Conservation (phyloP, 2,329 filamentous ascomycete species). For the Trichoderma cornu-damae region DNA sequence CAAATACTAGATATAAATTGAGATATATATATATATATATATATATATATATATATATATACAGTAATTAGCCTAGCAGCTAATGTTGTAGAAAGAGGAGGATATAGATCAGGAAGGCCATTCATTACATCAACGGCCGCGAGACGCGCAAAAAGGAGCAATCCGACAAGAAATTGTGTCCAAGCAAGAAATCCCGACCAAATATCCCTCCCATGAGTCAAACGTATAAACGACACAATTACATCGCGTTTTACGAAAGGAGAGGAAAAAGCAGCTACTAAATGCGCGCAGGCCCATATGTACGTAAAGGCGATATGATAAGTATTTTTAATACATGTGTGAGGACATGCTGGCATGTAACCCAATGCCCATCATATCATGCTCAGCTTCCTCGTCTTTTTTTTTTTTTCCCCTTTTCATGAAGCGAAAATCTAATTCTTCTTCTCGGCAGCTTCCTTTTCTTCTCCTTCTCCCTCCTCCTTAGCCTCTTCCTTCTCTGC, state of each 20-base stretch:
- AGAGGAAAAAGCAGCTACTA: neutral
- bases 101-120: conserved; percentile 6
- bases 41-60: neutral
- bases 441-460: conserved; percentile 21
- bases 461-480: conserved; percentile 26
- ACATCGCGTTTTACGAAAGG: neutral
- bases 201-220: neutral
- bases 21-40: too few species aligned
- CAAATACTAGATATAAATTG: too few species aligned
- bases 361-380: neutral
- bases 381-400: neutral
- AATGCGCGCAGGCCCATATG: neutral
- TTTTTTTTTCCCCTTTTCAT: neutral
- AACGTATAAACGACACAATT: too few species aligned
- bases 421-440: conserved; percentile 17
- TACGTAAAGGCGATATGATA: neutral
- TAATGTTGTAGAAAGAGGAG: neutral
- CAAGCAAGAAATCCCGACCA: neutral
- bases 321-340: neutral
- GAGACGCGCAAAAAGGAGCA: neutral
- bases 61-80: neutral
- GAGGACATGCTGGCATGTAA: neutral
- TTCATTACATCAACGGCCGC: neutral
- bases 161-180: neutral
- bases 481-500: conserved; percentile 36